Evolutionary conservation across 352 stramenopile species (phyloP), one percentile per base, ranked within the genome.

Genomic region (Phytophthora ramorum): DNA sequence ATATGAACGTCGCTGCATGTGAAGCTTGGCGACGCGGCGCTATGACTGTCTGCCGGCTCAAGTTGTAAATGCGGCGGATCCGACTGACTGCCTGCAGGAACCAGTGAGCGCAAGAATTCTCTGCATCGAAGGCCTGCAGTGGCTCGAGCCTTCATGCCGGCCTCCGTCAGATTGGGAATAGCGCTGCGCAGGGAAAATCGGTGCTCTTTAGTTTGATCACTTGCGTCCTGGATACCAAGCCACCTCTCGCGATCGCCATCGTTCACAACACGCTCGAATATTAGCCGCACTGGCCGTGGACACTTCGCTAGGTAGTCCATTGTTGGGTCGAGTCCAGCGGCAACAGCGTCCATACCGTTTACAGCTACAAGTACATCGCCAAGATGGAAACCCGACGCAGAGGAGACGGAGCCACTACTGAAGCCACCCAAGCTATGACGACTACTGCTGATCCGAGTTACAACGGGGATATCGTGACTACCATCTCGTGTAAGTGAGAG

Each of bases 291-390:
- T 17, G 79, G 79, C 6, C 72, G 69, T 28, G 65, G 65, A 9
- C 73, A 73, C 8, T 64, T 52, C 8, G 68, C 56, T 1, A 90
- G 50, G 35, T 81, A 71, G 40, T 77, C 71, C 46, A 78, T 77
- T 16, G 77, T 69, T 8, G 63, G 38, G 3, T 57, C 57, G 0
- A 92, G 65, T n/a, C 81, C 78, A 47, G 72, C 59, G 5, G 75
- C 53, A 17, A 89, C 58, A 20, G 80, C 55, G n/a, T 84, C 78
- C 19, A 80, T 68, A 19, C 73, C 76, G 38, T 92, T 89, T 9
- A 90, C 79, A 30, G 73, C 79, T 12, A 85, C 71, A 14, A 90
- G 71, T 26, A 89, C 60, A 28, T 92, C 81, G 2, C 83, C 79
- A 2, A 79, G 50, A 7, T 49, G 74, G 46, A 81, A 45, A 0